Percentiles rank a stretch among this genome's conserved stretches.
These are phyloP conservation scores for Fusarium albidum DNA, from an alignment of 2,329 filamentous ascomycete species.

Conservation along the genomic window DNA sequence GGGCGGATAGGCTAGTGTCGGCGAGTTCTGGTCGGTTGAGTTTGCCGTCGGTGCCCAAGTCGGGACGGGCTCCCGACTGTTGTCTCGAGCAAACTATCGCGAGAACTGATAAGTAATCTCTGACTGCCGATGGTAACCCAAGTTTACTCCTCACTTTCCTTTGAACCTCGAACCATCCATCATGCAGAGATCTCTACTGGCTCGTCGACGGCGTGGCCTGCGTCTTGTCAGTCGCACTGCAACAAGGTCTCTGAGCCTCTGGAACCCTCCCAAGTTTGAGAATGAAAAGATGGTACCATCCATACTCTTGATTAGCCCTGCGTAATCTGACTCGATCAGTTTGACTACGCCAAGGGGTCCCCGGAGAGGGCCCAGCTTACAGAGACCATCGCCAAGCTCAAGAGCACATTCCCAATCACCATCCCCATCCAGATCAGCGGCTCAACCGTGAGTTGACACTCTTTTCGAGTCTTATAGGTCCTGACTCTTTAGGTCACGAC, in stretches of 20 bases:
- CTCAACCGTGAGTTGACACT: background rate
- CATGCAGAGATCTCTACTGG: conserved; percentile 25
- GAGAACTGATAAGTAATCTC: conserved; percentile 2
- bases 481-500: conserved; percentile 14
- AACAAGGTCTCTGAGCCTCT: conserved; percentile 17
- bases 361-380: conserved; percentile 27
- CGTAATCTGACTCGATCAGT: conserved; percentile 5
- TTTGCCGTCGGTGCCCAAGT: conserved; percentile 1
- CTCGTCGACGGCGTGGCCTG: conserved; percentile 13
- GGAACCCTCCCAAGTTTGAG: conserved; percentile 31
- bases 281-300: conserved; percentile 32
- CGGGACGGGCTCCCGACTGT: conserved; percentile 28
- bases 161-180: background rate
- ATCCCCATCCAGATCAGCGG: conserved; percentile 27
- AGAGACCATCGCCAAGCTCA: conserved; percentile 25
- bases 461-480: rapidly evolving
- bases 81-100: background rate
- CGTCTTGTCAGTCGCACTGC: conserved; percentile 1
- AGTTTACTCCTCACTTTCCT: background rate
- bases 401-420: conserved; percentile 23
- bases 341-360: conserved; percentile 32
- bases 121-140: background rate
- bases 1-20: conserved; percentile 16
- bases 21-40: background rate
- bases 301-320: rapidly evolving